These are phyloP conservation scores for Kluyveromyces nonfermentans DNA, from an alignment of 805 yeast species.

Conservation along the genomic window DNA sequence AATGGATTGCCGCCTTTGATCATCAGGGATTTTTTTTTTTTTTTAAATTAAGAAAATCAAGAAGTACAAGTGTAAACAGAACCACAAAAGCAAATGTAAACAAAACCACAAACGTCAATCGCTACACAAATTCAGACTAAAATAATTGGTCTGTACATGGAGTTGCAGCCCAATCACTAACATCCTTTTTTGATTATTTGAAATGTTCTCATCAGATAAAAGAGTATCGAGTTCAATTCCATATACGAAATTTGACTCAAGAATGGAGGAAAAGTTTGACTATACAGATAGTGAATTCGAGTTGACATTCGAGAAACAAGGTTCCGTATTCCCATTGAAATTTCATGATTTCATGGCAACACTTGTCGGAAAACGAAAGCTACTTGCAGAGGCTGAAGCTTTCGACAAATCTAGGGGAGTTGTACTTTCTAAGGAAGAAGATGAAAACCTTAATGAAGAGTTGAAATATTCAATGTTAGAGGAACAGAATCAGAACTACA, in stretches of 20 bases:
- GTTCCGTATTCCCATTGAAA: background rate
- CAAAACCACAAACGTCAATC: background rate
- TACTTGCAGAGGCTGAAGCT: conserved; percentile 1
- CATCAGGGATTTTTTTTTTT: no score
- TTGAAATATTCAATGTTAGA: background rate
- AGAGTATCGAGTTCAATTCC: background rate
- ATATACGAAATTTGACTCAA: background rate
- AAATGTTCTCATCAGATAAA: background rate
- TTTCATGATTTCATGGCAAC: conserved; percentile 2
- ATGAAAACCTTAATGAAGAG: background rate
- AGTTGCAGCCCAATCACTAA: no score
- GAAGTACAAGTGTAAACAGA: background rate
- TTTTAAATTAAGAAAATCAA: no score
- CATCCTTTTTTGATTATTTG: no score
- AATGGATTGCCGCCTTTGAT: background rate
- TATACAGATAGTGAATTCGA: conserved; percentile 12
- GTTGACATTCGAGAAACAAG: conserved; percentile 1
- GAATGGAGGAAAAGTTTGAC: conserved; percentile 12
- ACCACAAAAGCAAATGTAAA: background rate
- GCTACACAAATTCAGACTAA: background rate
- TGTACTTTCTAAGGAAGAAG: background rate
- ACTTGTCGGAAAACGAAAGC: background rate
- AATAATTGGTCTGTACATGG: background rate
- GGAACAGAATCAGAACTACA: background rate
- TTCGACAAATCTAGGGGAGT: conserved; percentile 2